Base-by-base conservation (phyloP, 2,329 filamentous ascomycete genomes). In the Epicoccum nigrum region DNA sequence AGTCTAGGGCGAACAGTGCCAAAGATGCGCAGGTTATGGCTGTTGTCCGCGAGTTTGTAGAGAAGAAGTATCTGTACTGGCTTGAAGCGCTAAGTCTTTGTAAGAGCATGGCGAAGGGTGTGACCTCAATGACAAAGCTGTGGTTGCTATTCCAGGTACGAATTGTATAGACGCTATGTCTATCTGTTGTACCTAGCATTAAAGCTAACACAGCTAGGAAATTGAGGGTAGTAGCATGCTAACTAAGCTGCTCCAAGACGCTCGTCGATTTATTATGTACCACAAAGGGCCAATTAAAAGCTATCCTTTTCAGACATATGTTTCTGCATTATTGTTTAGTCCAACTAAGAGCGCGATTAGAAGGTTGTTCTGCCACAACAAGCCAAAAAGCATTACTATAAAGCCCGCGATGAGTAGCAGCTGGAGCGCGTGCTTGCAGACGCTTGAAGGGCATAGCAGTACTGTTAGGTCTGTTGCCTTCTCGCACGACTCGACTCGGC, bases 281-380 rank as follows among this genome's bases (percentile, higher is more conserved):
- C 33, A 54, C 64, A 51, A 60, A 55, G 23, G 15, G 30, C 16
- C 43, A 46, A 33, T 65, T 66, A 16, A 58, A 63, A 44, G 49
- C 37, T 28, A 49, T 27, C 59, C 63, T 50, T 54, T 67, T 23
- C 63, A 68, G 27, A 34, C 52, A 48, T 67, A 67, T 51, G 47
- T 41, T 28, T 64, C 63, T 45, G 59, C 58, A 13, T 56, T 67
- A 27, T n/a, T 32, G 6, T 15, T n/a, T n/a, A n/a, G n/a, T n/a
- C n/a, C n/a, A n/a, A n/a, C n/a, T n/a, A n/a, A n/a, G n/a, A n/a
- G n/a, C 3, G 20, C 16, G 23, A 27, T 27, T 11, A 27, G 23
- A 27, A 27, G 11, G 11, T 27, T 27, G 11, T 27, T 27, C 11
- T 16, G 31, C 25, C 21, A 27, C 23, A 11, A 27, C 6, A 27